Evolutionary conservation across 2,329 filamentous ascomycete species (phyloP).

Genomic region (Cladosporium sphaerospermum): DNA sequence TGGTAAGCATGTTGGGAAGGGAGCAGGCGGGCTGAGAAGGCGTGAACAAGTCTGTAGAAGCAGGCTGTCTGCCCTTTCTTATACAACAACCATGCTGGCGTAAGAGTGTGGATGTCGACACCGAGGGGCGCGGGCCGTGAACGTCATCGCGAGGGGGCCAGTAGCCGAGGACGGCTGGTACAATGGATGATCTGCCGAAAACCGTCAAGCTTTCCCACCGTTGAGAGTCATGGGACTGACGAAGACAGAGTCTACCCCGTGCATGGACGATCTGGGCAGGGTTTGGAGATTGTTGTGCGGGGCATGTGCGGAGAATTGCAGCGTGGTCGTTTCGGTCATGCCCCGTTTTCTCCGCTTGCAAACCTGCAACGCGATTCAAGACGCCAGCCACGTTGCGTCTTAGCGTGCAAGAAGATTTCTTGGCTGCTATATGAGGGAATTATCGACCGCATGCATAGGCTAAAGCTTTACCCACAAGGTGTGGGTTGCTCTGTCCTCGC

Average conservation of each 20-base stretch:
- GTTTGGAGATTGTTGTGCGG: slow-evolving; percentile 11
- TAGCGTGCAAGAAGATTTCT: background rate
- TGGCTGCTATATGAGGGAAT: background rate
- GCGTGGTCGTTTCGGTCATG: background rate
- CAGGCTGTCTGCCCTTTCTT: no score
- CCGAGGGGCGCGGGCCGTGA: background rate
- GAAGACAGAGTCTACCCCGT: slow-evolving; percentile 6
- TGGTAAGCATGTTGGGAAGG: slow-evolving; percentile 6
- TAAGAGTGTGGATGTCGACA: background rate
- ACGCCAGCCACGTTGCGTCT: background rate
- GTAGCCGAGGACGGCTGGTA: background rate
- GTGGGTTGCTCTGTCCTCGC: no score
- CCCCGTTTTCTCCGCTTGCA: slow-evolving; percentile 6
- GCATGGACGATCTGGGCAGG: slow-evolving; percentile 9
- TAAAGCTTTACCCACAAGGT: background rate
- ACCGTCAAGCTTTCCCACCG: background rate
- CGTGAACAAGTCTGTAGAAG: no score
- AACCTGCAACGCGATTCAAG: background rate
- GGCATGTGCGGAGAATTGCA: slow-evolving; percentile 4
- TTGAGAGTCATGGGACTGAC: slow-evolving; percentile 6
- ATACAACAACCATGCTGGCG: no score
- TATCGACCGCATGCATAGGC: background rate
- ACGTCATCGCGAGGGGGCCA: slow-evolving; percentile 6
- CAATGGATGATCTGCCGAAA: background rate
- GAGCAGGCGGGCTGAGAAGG: background rate